Percentiles rank a stretch among this genome's conserved stretches.
These are phyloP conservation scores for Chlamydomonas incerta DNA, from an alignment of 139 green algal species.

Conservation along the genomic window DNA sequence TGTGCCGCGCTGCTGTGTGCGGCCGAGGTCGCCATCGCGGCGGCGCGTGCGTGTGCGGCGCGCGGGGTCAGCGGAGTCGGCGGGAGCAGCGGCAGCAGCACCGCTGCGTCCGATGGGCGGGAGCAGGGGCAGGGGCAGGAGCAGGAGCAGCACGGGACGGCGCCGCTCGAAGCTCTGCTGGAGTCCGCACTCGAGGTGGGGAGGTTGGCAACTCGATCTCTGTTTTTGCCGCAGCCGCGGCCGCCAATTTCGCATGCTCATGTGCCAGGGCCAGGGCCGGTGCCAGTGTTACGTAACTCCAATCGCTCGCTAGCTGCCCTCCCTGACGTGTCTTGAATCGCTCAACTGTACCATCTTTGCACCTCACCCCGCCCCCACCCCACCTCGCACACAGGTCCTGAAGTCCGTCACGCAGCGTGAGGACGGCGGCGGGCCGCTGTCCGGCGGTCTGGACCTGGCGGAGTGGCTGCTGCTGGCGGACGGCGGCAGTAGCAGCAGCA, in stretches of 20 bases:
- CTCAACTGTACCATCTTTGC: not conserved
- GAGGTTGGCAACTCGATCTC: no score
- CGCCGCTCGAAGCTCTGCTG: not conserved
- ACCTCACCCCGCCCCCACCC: not conserved
- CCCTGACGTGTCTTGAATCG: not conserved
- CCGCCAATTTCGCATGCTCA: not conserved
- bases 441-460: constrained; percentile 1
- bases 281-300: not conserved
- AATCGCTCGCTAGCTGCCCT: not conserved
- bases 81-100: not conserved
- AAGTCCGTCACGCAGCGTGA: constrained; percentile 22
- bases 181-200: constrained; percentile 46
- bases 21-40: not conserved
- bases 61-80: not conserved
- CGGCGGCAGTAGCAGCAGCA: not conserved
- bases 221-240: no score
- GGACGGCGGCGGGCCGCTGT: constrained; percentile 13
- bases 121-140: not conserved
- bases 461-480: constrained; percentile 22
- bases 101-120: not conserved
- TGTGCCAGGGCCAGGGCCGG: not conserved
- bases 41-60: not conserved
- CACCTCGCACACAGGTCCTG: not conserved
- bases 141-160: not conserved
- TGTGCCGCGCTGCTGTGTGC: not conserved